phyloP scores from a whole-genome alignment of 106 monocot genomes.

The Posidonia australis region DNA sequence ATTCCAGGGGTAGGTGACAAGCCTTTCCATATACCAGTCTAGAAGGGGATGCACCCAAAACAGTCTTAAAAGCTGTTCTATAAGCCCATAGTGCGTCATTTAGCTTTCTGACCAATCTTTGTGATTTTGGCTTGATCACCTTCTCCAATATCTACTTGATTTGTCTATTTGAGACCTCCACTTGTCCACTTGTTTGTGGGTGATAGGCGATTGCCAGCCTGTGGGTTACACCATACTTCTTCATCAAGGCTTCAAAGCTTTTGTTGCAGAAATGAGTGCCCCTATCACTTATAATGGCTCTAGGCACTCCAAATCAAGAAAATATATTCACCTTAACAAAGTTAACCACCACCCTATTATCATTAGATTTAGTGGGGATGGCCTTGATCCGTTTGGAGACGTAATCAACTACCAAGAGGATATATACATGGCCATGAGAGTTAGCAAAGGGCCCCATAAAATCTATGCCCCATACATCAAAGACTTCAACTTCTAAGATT shows the following conservation, averaged over 20 bases:
- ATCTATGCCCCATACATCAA: conserved; percentile 4
- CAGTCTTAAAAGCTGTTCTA: not conserved
- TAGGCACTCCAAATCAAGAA: not conserved
- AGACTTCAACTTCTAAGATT: not conserved
- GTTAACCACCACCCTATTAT: not conserved
- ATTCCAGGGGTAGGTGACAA: not conserved
- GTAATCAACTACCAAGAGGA: not conserved
- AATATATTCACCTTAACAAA: conserved; percentile 3
- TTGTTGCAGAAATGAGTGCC: not conserved
- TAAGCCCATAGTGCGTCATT: conserved; percentile 9
- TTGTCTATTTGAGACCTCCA: not conserved
- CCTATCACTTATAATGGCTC: not conserved
- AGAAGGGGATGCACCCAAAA: not conserved
- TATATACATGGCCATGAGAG: not conserved
- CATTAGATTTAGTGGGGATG: not conserved
- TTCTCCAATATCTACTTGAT: conserved; percentile 7
- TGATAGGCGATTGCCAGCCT: not conserved
- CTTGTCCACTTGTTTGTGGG: not conserved
- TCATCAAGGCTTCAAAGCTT: not conserved
- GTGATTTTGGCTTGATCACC: not conserved
- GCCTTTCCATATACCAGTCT: not conserved
- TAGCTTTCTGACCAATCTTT: not conserved
- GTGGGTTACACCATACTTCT: not conserved
- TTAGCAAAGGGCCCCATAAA: not conserved
- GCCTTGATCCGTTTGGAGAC: conserved; percentile 1